Evolutionary conservation across 805 yeast genomes (phyloP).

Genomic region (Kuraishia floccosa): DNA sequence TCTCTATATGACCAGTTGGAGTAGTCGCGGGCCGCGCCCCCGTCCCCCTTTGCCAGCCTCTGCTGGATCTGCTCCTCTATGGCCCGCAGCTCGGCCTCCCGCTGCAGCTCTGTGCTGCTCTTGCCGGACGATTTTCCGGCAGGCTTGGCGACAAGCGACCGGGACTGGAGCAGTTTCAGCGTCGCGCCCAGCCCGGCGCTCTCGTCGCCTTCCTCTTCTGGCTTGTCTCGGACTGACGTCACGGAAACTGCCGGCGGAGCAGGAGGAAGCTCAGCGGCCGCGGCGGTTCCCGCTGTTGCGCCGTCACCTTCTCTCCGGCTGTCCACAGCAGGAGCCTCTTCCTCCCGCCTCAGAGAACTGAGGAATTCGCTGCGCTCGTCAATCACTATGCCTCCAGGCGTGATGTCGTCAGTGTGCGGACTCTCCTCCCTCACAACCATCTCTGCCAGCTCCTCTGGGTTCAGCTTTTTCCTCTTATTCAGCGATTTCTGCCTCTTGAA

Average conservation of each 20-base stretch:
- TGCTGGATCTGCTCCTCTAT: constrained; percentile 2
- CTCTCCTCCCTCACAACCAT: constrained; percentile 19
- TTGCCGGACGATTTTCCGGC: constrained; percentile 4
- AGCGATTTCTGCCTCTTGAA: constrained; percentile 16
- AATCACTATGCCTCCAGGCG: constrained; percentile 1
- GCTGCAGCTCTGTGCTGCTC: constrained; percentile 8
- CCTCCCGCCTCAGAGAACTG: constrained; percentile 12
- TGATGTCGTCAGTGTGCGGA: constrained; percentile 9
- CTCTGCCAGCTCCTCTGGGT: constrained; percentile 14
- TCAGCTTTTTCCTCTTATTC: constrained; percentile 9
- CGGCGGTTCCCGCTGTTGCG: neutral
- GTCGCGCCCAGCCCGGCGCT: constrained; percentile 24
- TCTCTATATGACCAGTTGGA: too few relatives aligned
- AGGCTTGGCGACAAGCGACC: constrained; percentile 3
- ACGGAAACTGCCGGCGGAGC: too few relatives aligned
- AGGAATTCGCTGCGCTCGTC: constrained; percentile 1
- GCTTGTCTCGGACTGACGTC: too few relatives aligned
- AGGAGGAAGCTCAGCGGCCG: neutral
- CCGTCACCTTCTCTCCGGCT: constrained; percentile 1
- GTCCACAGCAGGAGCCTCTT: constrained; percentile 10
- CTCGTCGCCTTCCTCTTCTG: constrained; percentile 1
- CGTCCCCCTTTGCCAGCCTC: constrained; percentile 1
- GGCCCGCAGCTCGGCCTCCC: constrained; percentile 1
- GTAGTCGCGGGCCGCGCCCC: too few relatives aligned
- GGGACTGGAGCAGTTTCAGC: constrained; percentile 17